Evolutionary conservation across 306 rosid species (phyloP).

Genomic region (Gastrolobium bilobum): DNA sequence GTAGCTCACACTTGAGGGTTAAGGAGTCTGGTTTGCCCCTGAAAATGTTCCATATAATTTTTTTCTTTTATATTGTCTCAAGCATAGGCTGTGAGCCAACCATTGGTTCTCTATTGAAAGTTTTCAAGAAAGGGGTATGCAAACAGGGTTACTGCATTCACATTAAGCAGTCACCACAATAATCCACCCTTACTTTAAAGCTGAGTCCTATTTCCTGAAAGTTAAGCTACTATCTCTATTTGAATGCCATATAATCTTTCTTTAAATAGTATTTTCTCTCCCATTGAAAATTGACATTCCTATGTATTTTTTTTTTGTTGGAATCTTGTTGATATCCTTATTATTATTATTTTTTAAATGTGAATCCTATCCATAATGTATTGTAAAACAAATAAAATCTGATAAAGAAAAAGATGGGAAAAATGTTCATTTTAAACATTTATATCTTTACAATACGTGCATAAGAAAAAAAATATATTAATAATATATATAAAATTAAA

Average conservation of each 20-base stretch:
- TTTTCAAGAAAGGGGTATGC: not conserved
- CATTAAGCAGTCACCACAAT: slow-evolving; percentile 1
- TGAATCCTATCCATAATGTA: not conserved
- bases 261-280: not conserved
- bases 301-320: not conserved
- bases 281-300: not conserved
- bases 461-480: not conserved
- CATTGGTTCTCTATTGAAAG: not conserved
- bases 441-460: slow-evolving; percentile 14
- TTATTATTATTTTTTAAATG: not conserved
- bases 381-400: slow-evolving; percentile 19
- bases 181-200: not conserved
- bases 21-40: slow-evolving; percentile 7
- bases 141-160: slow-evolving; percentile 6
- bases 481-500: slow-evolving; percentile 4
- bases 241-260: not conserved
- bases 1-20: not conserved
- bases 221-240: not conserved
- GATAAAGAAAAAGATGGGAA: not conserved
- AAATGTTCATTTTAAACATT: not conserved
- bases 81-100: slow-evolving; percentile 26
- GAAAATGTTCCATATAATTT: slow-evolving; percentile 19
- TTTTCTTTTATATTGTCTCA: not conserved
- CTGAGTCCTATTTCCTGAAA: not conserved
- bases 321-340: not conserved